Base-by-base conservation (phyloP, 1,139 yeast species). In the Chernovozyma sophiae-reginae region DNA sequence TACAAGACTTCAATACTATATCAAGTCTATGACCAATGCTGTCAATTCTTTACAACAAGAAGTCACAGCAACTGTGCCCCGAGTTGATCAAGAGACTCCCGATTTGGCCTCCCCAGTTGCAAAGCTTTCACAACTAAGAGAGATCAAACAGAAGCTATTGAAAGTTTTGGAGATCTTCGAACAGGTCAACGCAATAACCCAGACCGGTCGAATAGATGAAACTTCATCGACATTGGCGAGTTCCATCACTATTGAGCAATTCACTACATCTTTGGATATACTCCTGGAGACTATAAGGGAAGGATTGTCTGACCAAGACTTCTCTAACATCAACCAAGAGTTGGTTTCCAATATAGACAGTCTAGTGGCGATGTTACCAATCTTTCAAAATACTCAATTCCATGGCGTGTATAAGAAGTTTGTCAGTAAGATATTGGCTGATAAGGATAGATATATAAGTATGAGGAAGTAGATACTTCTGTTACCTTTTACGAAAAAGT, bases 1-100 rank as follows among this genome's bases (percentile, higher is more conserved):
- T 26, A 74, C 83, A 8, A 65, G 86, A 43, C 56, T 83, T 35
- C 82, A 81, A 46, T 81, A 81, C 52, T 81, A 80, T 49, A 59
- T 79, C 29, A 81, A 78, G 36, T 72, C 81, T 2, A 57, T 82
- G 30, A 70, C 74, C 26, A 74, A 77, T 38, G 74, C 86, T 1
- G 73, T 81, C 20, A 62, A 72, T 27, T 65, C 83, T 1, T 53
- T 81, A 23, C 71, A 77, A 37, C 59, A 67, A 4, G 85, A 80
- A 38, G 55, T 81, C 31, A 6, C 8, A 6, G 10, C 6, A 6
- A 7, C 29, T 14, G 11, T 26, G 11, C 29, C 29, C 12, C 6
- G 8, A 14, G 29, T 13, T 12, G 17, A 13, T 6, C 6, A 26
- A 8, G 29, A 26, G 6, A 6, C 11, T 8, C 25, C 25, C 25